Conservation (phyloP, 805 yeast genomes). For the Teunomyces funiuensis region DNA sequence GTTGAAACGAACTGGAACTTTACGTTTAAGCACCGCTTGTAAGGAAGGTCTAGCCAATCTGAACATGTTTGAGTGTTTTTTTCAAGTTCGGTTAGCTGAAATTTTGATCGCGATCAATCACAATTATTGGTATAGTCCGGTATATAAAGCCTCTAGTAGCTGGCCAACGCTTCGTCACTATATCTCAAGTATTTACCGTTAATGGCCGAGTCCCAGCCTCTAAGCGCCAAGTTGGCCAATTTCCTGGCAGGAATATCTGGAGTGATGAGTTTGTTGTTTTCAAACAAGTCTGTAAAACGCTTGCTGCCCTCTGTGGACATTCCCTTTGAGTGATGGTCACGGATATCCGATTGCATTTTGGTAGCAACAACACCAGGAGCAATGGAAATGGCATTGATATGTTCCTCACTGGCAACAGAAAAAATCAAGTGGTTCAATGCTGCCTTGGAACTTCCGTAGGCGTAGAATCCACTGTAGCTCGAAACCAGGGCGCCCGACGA, state of each 20-base stretch:
- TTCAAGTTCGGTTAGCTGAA: background rate
- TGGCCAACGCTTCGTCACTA: constrained; percentile 38
- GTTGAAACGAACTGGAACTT: constrained; percentile 11
- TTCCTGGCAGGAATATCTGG: constrained; percentile 74
- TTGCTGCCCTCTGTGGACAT: constrained; percentile 64
- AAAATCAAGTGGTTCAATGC: constrained; percentile 77
- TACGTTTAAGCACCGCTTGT: background rate
- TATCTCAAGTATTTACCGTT: constrained; percentile 72
- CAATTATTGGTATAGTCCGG: background rate
- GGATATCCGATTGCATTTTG: constrained; percentile 77
- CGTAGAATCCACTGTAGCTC: constrained; percentile 75
- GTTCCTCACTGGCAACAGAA: constrained; percentile 60
- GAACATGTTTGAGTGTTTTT: background rate
- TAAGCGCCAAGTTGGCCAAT: constrained; percentile 62
- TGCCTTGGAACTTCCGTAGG: constrained; percentile 90
- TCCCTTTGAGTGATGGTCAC: constrained; percentile 55
- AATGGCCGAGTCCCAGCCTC: constrained; percentile 54
- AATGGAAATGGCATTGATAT: constrained; percentile 61
- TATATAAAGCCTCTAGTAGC: background rate
- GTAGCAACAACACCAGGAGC: constrained; percentile 98
- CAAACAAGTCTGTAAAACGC: constrained; percentile 64
- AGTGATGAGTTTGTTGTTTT: constrained; percentile 54
- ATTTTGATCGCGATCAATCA: background rate
- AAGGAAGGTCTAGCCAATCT: background rate
- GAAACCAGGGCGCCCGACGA: constrained; percentile 84